A percentile compares a stretch with the other conserved stretches of the same genome.
Conservation (phyloP, 202 grass and related monocot species). For the Cymbopogon flexuosus region DNA sequence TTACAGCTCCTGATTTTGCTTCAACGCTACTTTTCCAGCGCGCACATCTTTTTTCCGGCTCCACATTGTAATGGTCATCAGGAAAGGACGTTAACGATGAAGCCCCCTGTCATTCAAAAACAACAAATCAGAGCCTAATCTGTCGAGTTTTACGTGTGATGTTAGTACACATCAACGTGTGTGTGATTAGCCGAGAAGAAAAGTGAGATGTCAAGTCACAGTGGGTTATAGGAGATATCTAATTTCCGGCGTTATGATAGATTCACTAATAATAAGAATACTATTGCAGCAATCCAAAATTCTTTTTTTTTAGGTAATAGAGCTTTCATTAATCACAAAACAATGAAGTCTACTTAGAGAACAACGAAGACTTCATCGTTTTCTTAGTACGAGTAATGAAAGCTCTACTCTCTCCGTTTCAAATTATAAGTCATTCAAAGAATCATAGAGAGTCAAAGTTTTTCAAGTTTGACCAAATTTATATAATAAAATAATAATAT, state of each 20-base stretch:
- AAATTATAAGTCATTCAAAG: too few relatives aligned
- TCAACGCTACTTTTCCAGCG: constrained; percentile 19
- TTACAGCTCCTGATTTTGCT: constrained; percentile 15
- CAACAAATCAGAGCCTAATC: neutral
- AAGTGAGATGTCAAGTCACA: neutral
- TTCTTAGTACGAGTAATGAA: too few relatives aligned
- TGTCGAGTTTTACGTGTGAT: neutral
- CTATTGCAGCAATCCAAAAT: neutral
- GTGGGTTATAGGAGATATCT: neutral
- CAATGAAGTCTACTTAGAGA: too few relatives aligned
- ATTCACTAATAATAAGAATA: neutral
- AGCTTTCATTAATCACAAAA: too few relatives aligned
- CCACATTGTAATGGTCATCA: constrained; percentile 5
- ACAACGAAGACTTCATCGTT: too few relatives aligned
- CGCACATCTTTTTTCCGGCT: constrained; percentile 2
- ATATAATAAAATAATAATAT: too few relatives aligned
- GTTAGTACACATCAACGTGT: neutral
- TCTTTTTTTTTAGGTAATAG: too few relatives aligned
- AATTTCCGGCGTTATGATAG: neutral
- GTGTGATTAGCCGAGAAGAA: neutral
- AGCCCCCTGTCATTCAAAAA: constrained; percentile 1
- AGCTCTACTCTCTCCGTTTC: too few relatives aligned
- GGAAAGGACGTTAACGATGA: constrained; percentile 15
- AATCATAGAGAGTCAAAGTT: too few relatives aligned
- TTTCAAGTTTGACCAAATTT: too few relatives aligned